Percentiles rank a stretch among this genome's conserved stretches.
phyloP scores from a whole-genome alignment of 2,329 filamentous ascomycete genomes.

The Claviceps pazoutovae region DNA sequence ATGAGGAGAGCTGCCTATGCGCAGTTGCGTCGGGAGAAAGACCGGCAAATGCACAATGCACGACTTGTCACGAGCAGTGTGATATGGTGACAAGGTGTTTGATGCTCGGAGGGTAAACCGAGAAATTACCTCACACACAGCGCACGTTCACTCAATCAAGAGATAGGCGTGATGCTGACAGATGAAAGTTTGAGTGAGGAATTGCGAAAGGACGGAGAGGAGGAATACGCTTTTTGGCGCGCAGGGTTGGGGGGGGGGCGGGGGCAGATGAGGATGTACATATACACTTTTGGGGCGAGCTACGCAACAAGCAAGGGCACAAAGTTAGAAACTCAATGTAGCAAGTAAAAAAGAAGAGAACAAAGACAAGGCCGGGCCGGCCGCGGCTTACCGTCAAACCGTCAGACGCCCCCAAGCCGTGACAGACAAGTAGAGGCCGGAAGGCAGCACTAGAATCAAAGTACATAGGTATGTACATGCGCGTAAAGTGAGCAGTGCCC shows the following conservation, averaged over 20 bases:
- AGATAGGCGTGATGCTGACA: slow-evolving; percentile 1
- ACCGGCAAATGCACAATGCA: neutral
- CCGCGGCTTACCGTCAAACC: neutral
- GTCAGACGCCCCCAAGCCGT: neutral
- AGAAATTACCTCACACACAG: neutral
- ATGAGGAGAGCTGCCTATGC: neutral
- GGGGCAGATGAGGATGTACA: slow-evolving; percentile 1
- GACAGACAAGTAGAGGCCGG: neutral
- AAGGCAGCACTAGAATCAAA: neutral
- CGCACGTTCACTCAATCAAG: slow-evolving; percentile 3
- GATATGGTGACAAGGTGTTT: too few relatives aligned
- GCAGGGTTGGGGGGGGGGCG: neutral
- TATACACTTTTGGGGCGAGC: neutral
- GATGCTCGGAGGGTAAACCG: neutral
- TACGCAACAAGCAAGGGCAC: neutral
- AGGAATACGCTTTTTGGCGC: too few relatives aligned
- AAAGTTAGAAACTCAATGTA: neutral
- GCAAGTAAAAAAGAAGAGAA: neutral
- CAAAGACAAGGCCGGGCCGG: neutral
- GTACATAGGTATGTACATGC: neutral
- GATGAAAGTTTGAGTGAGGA: neutral
- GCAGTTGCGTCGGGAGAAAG: neutral
- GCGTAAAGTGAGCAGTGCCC: neutral
- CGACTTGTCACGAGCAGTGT: neutral
- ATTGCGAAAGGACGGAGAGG: neutral